These are phyloP conservation scores for Skeletonema marinoi DNA, from an alignment of 108 stramenopile species.

Conservation along the genomic window DNA sequence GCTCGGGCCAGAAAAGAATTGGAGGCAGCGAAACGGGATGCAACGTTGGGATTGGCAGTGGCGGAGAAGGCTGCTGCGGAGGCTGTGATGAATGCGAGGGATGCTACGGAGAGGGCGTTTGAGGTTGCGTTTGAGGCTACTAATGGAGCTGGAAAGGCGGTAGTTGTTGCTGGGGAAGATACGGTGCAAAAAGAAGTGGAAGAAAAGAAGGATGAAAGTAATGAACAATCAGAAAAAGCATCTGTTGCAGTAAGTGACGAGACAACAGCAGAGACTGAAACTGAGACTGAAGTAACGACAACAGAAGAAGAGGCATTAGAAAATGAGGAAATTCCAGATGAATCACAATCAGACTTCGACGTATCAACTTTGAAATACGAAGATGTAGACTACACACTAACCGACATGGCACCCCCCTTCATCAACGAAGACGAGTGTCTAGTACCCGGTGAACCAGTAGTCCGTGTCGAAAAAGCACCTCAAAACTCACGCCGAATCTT, in stretches of 20 bases:
- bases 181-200: constrained; percentile 37
- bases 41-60: constrained; percentile 8
- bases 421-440: constrained; percentile 81
- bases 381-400: constrained; percentile 71
- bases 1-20: constrained; percentile 23
- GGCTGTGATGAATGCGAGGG: constrained; percentile 3
- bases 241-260: constrained; percentile 16
- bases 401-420: constrained; percentile 83
- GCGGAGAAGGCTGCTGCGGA: constrained; percentile 11
- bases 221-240: neutral
- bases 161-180: constrained; percentile 18
- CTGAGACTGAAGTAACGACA: neutral
- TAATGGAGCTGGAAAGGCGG: constrained; percentile 24
- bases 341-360: constrained; percentile 28
- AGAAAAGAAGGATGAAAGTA: neutral
- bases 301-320: neutral
- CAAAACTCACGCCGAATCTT: constrained; percentile 89
- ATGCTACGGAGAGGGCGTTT: constrained; percentile 5
- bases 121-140: constrained; percentile 49
- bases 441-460: constrained; percentile 83
- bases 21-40: constrained; percentile 39
- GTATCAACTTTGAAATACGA: constrained; percentile 62
- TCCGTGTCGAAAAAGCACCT: constrained; percentile 87
- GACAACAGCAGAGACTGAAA: neutral
- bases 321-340: neutral